These are phyloP conservation scores for Colletotrichum liaoningense DNA, from an alignment of 2,329 filamentous ascomycete genomes.

Conservation along the genomic window DNA sequence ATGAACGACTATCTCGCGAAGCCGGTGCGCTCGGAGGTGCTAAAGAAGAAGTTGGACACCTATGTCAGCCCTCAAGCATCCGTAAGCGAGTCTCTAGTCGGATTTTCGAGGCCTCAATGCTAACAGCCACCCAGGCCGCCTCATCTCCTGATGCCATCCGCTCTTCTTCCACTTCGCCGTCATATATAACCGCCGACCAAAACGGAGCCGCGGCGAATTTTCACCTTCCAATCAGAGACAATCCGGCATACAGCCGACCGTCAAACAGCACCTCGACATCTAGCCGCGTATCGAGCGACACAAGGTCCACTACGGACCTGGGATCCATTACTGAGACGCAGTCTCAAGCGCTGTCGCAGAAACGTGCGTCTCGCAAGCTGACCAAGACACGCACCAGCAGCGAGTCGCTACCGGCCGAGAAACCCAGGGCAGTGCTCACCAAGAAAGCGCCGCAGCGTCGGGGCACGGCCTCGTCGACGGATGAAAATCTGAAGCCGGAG, in stretches of 20 bases:
- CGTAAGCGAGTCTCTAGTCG: slow-evolving; percentile 13
- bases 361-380: slow-evolving; percentile 54
- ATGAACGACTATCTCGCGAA: slow-evolving; percentile 99
- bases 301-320: slow-evolving; percentile 42
- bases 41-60: slow-evolving; percentile 82
- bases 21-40: slow-evolving; percentile 87
- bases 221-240: slow-evolving; percentile 39
- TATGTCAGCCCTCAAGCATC: slow-evolving; percentile 57
- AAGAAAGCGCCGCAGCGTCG: slow-evolving; percentile 50
- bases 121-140: slow-evolving; percentile 11
- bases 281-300: slow-evolving; percentile 49
- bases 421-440: slow-evolving; percentile 48
- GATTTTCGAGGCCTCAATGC: neutral
- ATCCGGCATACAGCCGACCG: slow-evolving; percentile 37
- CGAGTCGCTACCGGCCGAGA: slow-evolving; percentile 46
- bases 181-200: slow-evolving; percentile 32
- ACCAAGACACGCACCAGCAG: slow-evolving; percentile 53
- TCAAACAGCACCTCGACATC: slow-evolving; percentile 38
- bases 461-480: slow-evolving; percentile 39
- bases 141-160: slow-evolving; percentile 11
- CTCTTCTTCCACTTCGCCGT: slow-evolving; percentile 38
- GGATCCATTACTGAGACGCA: slow-evolving; percentile 40
- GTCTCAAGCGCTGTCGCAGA: slow-evolving; percentile 40
- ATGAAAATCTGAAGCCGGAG: slow-evolving; percentile 26
- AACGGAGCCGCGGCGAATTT: slow-evolving; percentile 35